Evolutionary conservation across 257 asterid species (phyloP), one percentile per base, ranked within the genome.

Genomic region (Solanum ahanhuiri): DNA sequence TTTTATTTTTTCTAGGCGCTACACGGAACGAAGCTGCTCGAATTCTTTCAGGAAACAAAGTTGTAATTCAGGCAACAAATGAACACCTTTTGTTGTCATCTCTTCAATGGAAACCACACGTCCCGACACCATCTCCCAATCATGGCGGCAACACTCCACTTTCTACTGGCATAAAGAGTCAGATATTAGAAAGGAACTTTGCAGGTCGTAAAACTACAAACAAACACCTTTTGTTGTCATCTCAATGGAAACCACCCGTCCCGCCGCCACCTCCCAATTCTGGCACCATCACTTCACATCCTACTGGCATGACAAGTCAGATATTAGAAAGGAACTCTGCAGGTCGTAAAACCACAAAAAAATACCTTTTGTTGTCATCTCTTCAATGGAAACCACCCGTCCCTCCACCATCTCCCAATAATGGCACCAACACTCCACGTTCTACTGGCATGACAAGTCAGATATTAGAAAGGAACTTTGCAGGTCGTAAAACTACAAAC

Each of bases 181-280:
- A 67, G 6, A 67, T 67, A 12, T 67, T 33, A 12, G 11, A 67
- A 67, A 67, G 22, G 37, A 67, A 30, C 11, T 67, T 30, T 14
- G 75, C 20, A 12, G 75, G 39, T 30, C 11, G 2, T 30, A 67
- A 67, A 30, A 67, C 39, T 7, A 30, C 39, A 67, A 67, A 67
- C 33, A 33, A 5, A 70, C 54, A 54, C 39, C 89, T 90, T 12
- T 12, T 70, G 7, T 70, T 31, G 11, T 85, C 91, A 15, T 92
- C 93, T 72, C 93, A 86, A 43, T 33, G 88, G 66, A 33, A 86
- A 51, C 9, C 60, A 23, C 86, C 86, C 0, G 14, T 81, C 4
- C 87, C 87, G 2, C 88, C 91, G 0, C 92, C 95, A 2, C 45
- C 95, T 18, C 91, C 91, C 20, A 91, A 86, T 67, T 86, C 89